Evolutionary conservation across 2,329 filamentous ascomycete genomes (phyloP), one percentile per base, ranked within the genome.

Genomic region (Escovopsis sp.): DNA sequence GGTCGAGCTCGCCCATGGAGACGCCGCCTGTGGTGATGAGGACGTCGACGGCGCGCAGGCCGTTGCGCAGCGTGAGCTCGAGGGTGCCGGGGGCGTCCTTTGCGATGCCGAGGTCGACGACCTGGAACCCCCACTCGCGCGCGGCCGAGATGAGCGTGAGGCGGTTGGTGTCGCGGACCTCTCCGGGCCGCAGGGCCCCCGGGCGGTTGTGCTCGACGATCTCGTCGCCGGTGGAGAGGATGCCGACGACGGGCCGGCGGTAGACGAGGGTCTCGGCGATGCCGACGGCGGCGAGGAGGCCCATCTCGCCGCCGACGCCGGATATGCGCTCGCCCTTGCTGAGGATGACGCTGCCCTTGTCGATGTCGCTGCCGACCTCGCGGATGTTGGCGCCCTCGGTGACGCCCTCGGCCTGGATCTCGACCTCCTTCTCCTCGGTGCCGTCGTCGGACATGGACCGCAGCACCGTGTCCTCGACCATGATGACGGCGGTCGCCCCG

Each of bases 1-100:
- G 79, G 60, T 98, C 91, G 2, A 95, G 76, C 63, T 98, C 91
- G 43, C 91, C 91, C 91, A 98, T 98, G 9, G 85, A 94, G 15
- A 96, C 91, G 38, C 91, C 91, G 16, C 91, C 91, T 0, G 84
- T 89, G 13, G 91, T 96, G 53, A 98, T 78, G 44, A 98, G 72
- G 11, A 96, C 66, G 54, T 95, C 88, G 24, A 80, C 79, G 38
- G 68, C 67, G 15, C 83, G 74, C 46, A 96, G 67, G 1, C 82
- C 85, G 43, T 76, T 71, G 2, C 88, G 80, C 9, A 98, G 71
- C 2, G 72, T 78, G 53, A 81, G 68, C 57, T 96, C 89, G 1
- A 98, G 71, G 1, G 76, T 72, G 1, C 76, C 79, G 0, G 80
- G 70, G 63, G 76, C 75, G 58, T 93, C 85, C 34, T 70, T 76